Evolutionary conservation across 2,329 filamentous ascomycete species (phyloP), one percentile per base, ranked within the genome.

Genomic region (Orbilia javanica): DNA sequence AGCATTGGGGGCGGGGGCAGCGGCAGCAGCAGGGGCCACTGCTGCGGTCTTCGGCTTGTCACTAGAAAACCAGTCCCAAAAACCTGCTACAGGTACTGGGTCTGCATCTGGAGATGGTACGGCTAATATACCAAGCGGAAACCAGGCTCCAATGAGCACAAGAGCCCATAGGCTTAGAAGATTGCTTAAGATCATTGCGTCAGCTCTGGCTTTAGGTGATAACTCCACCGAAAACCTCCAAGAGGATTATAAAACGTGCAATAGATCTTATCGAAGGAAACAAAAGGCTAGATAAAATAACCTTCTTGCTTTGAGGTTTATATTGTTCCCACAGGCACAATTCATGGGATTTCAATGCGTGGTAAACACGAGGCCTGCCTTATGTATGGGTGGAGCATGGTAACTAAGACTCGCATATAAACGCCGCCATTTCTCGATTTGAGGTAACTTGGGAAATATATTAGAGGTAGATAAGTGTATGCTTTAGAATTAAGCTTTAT

Each of bases 341-440:
- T 52, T 63, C 25, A 48, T 69, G 63, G 13, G 46, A 44, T 13
- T 25, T 10, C 48, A 64, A 69, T 44, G 70, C 48, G 64, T 22
- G 25, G n/a, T n/a, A 39, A 46, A 46, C 44, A 42, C 63, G 44
- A 48, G 69, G 42, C 34, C 22, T n/a, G 18, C 27, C 52, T 71
- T 66, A 39, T 50, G 55, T 10, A 46, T 2, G n/a, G 42, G 11
- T 8, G 42, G 34, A 50, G 52, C 25, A 48, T 46, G 22, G 65
- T 4, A 44, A 7, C 50, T 42, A 75, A 75, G 64, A 48, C 39
- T 64, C 71, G 73, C 73, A 77, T 70, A 66, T 60, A 66, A 77
- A 77, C 73, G 60, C 73, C 36, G 60, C 31, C 13, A 25, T 64
- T 55, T 25, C 39, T 46, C 7, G 31, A 42, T 66, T 42, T 25